Conservation (phyloP, 257 asterid species). For the Lycium barbarum region DNA sequence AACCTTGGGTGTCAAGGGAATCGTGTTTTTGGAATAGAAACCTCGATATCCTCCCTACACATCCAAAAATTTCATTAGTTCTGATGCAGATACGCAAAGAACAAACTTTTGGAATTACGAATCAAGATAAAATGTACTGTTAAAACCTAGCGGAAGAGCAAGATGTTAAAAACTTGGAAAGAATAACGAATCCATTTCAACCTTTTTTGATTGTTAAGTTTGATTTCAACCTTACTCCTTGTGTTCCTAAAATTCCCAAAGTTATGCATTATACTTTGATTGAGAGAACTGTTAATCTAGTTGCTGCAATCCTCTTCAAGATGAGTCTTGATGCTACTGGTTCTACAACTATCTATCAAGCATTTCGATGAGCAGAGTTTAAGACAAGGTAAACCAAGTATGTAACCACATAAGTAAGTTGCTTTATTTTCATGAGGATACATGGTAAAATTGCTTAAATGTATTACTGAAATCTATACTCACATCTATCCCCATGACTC, state of each 20-base stretch:
- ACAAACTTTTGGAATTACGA: neutral
- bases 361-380: neutral
- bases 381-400: neutral
- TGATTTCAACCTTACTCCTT: neutral
- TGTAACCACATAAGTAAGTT: neutral
- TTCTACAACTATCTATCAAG: conserved; percentile 24
- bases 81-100: neutral
- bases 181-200: neutral
- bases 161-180: neutral
- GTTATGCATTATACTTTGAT: conserved; percentile 18
- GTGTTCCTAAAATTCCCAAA: neutral
- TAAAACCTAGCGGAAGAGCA: neutral
- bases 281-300: neutral
- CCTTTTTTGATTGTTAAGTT: neutral
- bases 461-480: conserved; percentile 36
- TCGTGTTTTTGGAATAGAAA: conserved; percentile 77
- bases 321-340: neutral
- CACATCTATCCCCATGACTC: conserved; percentile 83
- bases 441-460: neutral
- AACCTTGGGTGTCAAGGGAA: conserved; percentile 64
- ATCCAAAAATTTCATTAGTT: conserved; percentile 34
- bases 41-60: conserved; percentile 88
- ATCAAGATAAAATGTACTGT: neutral
- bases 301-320: neutral
- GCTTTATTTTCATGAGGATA: neutral